phyloP scores from a whole-genome alignment of 345 rosid genomes.

The Citrus cavaleriei region DNA sequence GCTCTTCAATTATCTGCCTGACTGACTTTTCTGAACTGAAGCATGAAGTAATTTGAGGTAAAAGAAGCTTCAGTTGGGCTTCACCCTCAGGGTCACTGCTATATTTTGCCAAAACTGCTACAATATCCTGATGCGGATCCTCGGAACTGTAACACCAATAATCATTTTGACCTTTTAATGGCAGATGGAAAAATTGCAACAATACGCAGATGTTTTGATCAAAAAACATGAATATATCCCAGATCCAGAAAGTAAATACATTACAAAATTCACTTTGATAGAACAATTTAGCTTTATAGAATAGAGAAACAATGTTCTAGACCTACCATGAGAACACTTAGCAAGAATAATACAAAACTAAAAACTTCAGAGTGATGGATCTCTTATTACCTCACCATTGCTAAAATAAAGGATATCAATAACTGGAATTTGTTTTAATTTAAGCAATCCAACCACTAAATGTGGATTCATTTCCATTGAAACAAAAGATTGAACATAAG shows the following conservation, averaged over 20 bases:
- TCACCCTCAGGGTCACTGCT: constrained; percentile 58
- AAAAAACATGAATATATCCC: not conserved
- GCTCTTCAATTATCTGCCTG: constrained; percentile 62
- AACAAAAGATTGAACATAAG: not conserved
- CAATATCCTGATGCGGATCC: constrained; percentile 62
- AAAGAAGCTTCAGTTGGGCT: constrained; percentile 50
- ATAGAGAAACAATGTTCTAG: not conserved
- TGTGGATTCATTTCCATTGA: not conserved
- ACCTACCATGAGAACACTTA: too few relatives aligned
- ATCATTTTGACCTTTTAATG: not conserved
- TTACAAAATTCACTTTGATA: not conserved
- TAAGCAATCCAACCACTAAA: not conserved
- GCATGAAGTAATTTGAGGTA: constrained; percentile 68
- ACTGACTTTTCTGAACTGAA: constrained; percentile 60
- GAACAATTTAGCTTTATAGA: not conserved
- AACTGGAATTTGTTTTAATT: constrained; percentile 4
- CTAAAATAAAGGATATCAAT: not conserved
- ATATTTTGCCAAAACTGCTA: constrained; percentile 50
- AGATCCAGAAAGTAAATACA: not conserved
- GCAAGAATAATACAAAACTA: not conserved
- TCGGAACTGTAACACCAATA: constrained; percentile 47
- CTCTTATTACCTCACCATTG: constrained; percentile 4
- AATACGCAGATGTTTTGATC: not conserved
- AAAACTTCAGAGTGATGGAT: not conserved
- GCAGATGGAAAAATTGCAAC: not conserved